Evolutionary conservation across 2,329 filamentous ascomycete species (phyloP), one percentile per base, ranked within the genome.

Genomic region (Diaporthe capsici): DNA sequence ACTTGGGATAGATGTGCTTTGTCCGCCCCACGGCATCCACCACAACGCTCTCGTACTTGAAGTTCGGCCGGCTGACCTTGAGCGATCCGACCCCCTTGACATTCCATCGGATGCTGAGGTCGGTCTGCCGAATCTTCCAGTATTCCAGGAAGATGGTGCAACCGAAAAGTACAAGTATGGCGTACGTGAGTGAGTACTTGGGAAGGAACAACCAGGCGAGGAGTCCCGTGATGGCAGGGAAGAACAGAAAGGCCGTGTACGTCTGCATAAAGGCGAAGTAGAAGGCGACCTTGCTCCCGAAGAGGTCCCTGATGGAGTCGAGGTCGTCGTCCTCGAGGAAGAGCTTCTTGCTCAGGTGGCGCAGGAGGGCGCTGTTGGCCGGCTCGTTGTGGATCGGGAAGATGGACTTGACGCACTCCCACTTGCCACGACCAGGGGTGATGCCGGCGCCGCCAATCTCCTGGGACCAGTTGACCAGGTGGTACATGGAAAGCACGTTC

Each of bases 231-330:
- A 87, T 86, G 10, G 94, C 93, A 0, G 93, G 93, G 72, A 94
- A 93, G 4, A 91, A 84, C 25, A 96, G 86, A 80, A 95, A 95
- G 49, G 89, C 85, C 75, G 94, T 92, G 81, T 96, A 96, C 20
- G 90, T 91, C 80, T 95, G 94, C 34, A 94, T 93, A 79, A 95
- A 96, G n/a, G 93, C 93, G 81, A 95, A 96, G 83, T 96, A 96
- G 80, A 94, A 95, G 4, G 93, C 94, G 72, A 95, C 90, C 83
- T 92, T 92, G 76, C 92, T 86, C 12, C 92, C 92, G 79, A 92
- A 90, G 4, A 92, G 82, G 76, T 93, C 86, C 13, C 92, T 87
- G 63, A 94, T 91, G 13, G 86, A 83, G 79, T 93, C 92, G 5
- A 93, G 83, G 76, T 90, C 85, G 49, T 88, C 83, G 13, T 84